phyloP scores from a whole-genome alignment of 2,329 filamentous ascomycete species.

The Cladophialophora immunda region DNA sequence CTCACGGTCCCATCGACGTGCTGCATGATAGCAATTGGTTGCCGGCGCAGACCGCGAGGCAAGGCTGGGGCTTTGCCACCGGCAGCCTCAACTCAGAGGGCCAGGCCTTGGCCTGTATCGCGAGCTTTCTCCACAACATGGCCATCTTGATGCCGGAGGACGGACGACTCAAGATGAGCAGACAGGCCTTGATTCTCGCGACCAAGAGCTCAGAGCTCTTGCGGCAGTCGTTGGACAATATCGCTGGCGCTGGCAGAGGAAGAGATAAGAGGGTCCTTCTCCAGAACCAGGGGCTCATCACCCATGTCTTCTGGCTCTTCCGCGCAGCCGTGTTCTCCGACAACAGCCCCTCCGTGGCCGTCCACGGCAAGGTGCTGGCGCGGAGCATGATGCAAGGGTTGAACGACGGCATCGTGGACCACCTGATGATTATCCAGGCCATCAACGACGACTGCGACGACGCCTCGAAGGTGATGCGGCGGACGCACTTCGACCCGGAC shows the following conservation, averaged over 20 bases:
- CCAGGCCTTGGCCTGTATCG: constrained; percentile 11
- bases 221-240: not conserved
- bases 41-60: not conserved
- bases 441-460: constrained; percentile 14
- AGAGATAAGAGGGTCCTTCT: not conserved
- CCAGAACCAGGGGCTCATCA: not conserved
- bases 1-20: constrained; percentile 4
- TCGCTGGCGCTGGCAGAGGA: no score
- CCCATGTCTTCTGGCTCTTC: constrained; percentile 16
- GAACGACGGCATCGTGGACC: constrained; percentile 9
- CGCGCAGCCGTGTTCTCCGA: constrained; percentile 11
- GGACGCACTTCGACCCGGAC: constrained; percentile 7
- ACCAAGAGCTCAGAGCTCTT: constrained; percentile 13
- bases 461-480: constrained; percentile 10
- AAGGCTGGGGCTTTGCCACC: constrained; percentile 5
- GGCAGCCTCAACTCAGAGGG: constrained; percentile 8
- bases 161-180: not conserved
- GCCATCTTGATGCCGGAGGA: constrained; percentile 5
- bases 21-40: constrained; percentile 12
- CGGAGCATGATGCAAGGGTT: constrained; percentile 9
- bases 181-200: not conserved
- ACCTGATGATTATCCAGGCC: constrained; percentile 16
- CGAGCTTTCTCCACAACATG: constrained; percentile 17
- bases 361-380: constrained; percentile 10
- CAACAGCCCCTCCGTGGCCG: not conserved